Conservation (phyloP, 192 early-diverging fungal species). For the Backusella psychrophila region DNA sequence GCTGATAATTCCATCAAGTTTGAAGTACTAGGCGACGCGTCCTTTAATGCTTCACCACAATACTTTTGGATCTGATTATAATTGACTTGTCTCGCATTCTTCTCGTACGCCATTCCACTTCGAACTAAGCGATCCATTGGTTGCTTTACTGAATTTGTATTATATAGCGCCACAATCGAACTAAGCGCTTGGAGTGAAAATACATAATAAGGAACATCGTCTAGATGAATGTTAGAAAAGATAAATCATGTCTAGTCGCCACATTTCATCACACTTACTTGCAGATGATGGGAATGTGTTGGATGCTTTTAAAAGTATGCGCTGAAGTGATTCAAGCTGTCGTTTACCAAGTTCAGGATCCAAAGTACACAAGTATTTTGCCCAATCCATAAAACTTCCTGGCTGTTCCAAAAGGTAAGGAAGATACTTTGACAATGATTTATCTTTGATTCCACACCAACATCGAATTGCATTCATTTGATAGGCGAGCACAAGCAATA, state of each 20-base stretch:
- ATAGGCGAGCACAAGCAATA: constrained; percentile 30
- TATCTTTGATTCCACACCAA: constrained; percentile 42
- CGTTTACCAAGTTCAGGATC: constrained; percentile 28
- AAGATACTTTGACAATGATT: constrained; percentile 38
- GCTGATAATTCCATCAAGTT: constrained; percentile 18
- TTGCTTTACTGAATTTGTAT: constrained; percentile 16
- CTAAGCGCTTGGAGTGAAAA: constrained; percentile 38
- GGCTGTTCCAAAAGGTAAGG: constrained; percentile 35
- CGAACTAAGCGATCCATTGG: constrained; percentile 44
- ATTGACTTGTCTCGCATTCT: constrained; percentile 21
- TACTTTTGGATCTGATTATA: constrained; percentile 20
- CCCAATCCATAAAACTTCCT: constrained; percentile 45
- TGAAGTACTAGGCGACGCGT: constrained; percentile 7
- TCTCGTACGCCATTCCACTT: constrained; percentile 41
- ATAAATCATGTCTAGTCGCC: not conserved
- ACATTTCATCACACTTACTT: constrained; percentile 16
- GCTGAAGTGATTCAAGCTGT: constrained; percentile 42
- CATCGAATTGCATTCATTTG: constrained; percentile 45
- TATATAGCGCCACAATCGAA: constrained; percentile 11
- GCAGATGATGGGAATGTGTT: constrained; percentile 20
- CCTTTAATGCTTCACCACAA: constrained; percentile 27
- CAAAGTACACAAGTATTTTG: constrained; percentile 21
- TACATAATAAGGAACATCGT: constrained; percentile 14
- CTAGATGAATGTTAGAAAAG: not conserved
- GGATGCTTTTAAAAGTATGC: constrained; percentile 36